Evolutionary conservation across 2,329 filamentous ascomycete species (phyloP).

Genomic region (Aspergillus calidoustus): DNA sequence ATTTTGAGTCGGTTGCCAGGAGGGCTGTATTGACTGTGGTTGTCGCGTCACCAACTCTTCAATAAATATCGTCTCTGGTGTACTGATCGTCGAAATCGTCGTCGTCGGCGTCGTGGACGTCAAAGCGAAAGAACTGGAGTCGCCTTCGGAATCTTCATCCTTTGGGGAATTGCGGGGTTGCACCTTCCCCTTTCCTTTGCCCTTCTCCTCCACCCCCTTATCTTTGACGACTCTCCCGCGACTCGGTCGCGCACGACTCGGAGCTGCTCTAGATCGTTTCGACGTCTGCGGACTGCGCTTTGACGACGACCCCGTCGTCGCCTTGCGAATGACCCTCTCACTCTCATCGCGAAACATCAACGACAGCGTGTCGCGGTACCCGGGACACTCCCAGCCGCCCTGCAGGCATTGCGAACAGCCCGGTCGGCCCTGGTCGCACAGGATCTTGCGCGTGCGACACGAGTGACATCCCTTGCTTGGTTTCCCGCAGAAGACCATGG

Average conservation of each 20-base stretch:
- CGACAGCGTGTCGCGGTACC: slow-evolving; percentile 67
- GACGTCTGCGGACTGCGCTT: slow-evolving; percentile 22
- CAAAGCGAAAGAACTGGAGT: not conserved
- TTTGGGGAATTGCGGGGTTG: not conserved
- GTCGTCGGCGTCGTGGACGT: not conserved
- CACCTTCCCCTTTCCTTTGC: not conserved
- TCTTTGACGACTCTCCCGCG: not conserved
- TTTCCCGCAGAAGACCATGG: slow-evolving; percentile 49
- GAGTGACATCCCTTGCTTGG: slow-evolving; percentile 51
- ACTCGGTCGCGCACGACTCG: slow-evolving; percentile 20
- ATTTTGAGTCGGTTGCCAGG: slow-evolving; percentile 31
- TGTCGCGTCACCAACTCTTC: slow-evolving; percentile 15
- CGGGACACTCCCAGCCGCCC: slow-evolving; percentile 64
- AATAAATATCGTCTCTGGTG: not conserved
- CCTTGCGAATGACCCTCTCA: slow-evolving; percentile 62
- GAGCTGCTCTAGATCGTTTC: slow-evolving; percentile 7
- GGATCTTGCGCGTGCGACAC: slow-evolving; percentile 50
- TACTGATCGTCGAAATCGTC: not conserved
- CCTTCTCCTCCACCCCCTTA: not conserved
- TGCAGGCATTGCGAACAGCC: slow-evolving; percentile 67
- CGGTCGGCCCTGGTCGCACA: slow-evolving; percentile 63
- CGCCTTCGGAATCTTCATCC: not conserved
- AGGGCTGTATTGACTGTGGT: slow-evolving; percentile 25
- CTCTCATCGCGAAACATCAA: slow-evolving; percentile 71
- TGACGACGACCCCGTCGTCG: slow-evolving; percentile 46